Conservation (phyloP, 2,329 filamentous ascomycete genomes). For the Diaporthe sp. region DNA sequence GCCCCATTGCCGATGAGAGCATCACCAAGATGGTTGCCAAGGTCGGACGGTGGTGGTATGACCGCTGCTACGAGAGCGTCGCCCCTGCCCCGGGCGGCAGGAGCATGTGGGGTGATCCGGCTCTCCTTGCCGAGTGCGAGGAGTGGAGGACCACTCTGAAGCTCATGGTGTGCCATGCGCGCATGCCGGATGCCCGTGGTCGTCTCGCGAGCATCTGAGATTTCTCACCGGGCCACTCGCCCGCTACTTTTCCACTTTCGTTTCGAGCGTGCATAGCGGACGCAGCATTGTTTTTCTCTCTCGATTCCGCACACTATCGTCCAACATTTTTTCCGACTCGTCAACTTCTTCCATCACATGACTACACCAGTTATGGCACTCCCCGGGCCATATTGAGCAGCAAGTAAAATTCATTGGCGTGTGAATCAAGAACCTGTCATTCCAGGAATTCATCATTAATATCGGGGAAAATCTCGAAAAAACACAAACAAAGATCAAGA, state of each 20-base stretch:
- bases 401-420: slow-evolving; percentile 8
- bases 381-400: neutral
- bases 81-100: slow-evolving; percentile 60
- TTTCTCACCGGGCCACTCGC: neutral
- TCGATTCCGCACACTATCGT: neutral
- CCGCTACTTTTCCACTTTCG: neutral
- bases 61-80: slow-evolving; percentile 85
- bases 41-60: slow-evolving; percentile 97
- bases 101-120: slow-evolving; percentile 83
- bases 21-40: slow-evolving; percentile 93
- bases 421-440: neutral
- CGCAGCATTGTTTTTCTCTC: neutral
- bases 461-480: neutral
- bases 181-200: slow-evolving; percentile 72
- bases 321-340: neutral
- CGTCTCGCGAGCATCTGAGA: slow-evolving; percentile 60
- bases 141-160: slow-evolving; percentile 88
- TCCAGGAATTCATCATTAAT: neutral
- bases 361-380: neutral
- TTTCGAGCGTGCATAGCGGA: slow-evolving; percentile 1
- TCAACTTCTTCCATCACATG: neutral
- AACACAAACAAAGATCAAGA: slow-evolving; percentile 28
- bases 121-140: slow-evolving; percentile 85
- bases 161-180: slow-evolving; percentile 90
- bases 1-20: slow-evolving; percentile 79